Evolutionary conservation across 2,329 filamentous ascomycete species (phyloP).

Genomic region (Fusarium pseudocircinatum): DNA sequence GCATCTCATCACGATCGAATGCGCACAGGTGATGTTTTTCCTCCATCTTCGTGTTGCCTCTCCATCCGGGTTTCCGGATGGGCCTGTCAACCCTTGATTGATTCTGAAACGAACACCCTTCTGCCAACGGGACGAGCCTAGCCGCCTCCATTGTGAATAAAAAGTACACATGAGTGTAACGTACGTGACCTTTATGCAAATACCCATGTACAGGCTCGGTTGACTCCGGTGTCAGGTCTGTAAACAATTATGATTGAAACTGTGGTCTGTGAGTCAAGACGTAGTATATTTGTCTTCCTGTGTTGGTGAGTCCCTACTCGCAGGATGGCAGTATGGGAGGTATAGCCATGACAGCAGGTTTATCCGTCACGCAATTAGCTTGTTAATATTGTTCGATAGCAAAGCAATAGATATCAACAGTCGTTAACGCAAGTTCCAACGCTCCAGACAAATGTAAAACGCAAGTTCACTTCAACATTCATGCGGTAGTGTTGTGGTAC

Average conservation of each 20-base stretch:
- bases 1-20: not conserved
- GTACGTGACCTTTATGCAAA: constrained; percentile 4
- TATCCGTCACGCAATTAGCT: not conserved
- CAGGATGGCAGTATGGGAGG: not conserved
- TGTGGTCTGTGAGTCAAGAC: constrained; percentile 13
- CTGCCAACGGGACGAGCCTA: constrained; percentile 16
- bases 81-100: constrained; percentile 13
- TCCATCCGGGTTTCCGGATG: constrained; percentile 4
- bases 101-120: constrained; percentile 29
- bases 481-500: not conserved
- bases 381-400: not conserved
- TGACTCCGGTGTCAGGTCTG: constrained; percentile 27
- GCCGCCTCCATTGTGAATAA: constrained; percentile 1
- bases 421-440: not conserved
- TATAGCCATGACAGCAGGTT: not conserved
- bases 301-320: constrained; percentile 11
- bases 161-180: not conserved
- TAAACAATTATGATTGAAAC: not conserved
- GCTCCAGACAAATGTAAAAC: not conserved
- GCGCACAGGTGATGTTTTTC: constrained; percentile 14
- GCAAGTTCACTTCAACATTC: not conserved
- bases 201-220: constrained; percentile 26
- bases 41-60: not conserved
- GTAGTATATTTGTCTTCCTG: not conserved
- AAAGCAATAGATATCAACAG: not conserved